Evolutionary conservation across 345 rosid genomes (phyloP).

Genomic region (Syzygium oleosum): DNA sequence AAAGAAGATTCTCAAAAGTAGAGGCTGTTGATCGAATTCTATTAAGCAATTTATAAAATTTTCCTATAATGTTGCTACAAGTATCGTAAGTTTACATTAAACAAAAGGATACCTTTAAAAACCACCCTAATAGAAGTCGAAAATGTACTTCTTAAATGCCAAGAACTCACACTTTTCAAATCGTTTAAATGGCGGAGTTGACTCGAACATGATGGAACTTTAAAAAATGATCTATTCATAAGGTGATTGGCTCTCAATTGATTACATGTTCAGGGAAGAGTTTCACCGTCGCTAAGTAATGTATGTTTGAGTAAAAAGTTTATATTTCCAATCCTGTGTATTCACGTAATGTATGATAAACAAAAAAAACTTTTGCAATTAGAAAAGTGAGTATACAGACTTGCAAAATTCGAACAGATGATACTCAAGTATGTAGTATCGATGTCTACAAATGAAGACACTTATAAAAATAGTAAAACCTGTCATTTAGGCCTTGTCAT

Average conservation of each 20-base stretch:
- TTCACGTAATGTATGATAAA: neutral
- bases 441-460: neutral
- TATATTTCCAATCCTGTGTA: neutral
- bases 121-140: neutral
- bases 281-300: neutral
- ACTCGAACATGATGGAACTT: neutral
- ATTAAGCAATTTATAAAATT: neutral
- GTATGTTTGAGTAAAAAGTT: neutral
- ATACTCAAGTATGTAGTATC: neutral
- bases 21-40: neutral
- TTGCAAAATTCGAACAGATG: neutral
- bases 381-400: neutral
- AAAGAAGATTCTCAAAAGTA: neutral
- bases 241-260: neutral
- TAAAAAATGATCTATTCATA: neutral
- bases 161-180: neutral
- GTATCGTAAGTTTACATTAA: neutral
- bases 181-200: neutral
- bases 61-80: neutral
- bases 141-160: neutral
- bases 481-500: neutral
- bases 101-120: neutral
- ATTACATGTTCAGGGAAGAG: neutral
- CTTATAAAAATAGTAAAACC: neutral
- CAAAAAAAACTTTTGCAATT: neutral